Base-by-base conservation (phyloP, 2,329 filamentous ascomycete species). In the Ophiocordyceps camponoti-leonardi region DNA sequence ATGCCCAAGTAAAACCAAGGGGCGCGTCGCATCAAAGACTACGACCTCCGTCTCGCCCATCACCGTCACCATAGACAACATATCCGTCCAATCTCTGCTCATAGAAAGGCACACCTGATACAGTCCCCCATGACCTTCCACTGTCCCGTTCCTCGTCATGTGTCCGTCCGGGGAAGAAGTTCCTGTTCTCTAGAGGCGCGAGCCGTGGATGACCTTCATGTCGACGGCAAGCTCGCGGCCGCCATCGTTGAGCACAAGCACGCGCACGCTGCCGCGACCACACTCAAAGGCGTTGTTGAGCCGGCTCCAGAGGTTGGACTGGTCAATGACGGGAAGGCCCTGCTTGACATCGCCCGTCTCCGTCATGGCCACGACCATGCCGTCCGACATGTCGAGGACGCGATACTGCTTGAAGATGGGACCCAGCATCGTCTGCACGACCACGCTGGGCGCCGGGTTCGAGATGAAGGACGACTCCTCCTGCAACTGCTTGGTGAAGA, bases 321-420 rank as follows among this genome's bases (percentile, higher is more conserved):
- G 92, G 73, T 94, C 86, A 65, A 95, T 82, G 66, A 98, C 86
- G 48, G 85, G 78, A 49, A 98, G 76, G 58, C 77, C 79, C 71
- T 94, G 88, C 84, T 96, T 96, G 75, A 98, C 87, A 64, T 98
- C 90, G 58, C 92, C 88, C 53, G 82, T 86, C 83, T 98, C 92
- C 63, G 92, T 98, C 88, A 98, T 96, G 74, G 88, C 88, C 54
- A 93, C 86, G 61, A 98, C 68, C 58, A 81, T 58, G 57, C 77
- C 88, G 54, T 94, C 85, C 67, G 87, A 81, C 56, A 98, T 83
- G 74, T 98, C 92, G 51, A 98, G 83, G 64, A 98, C 90, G 62
- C 92, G 88, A 83, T 98, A 98, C 78, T 96, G 92, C 86, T 96
- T 96, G 86, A 96, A 95, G 73, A 96, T 81, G 52, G 92, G 92